Conservation (phyloP, 805 yeast species). For the Spencermartinsiella europaea region DNA sequence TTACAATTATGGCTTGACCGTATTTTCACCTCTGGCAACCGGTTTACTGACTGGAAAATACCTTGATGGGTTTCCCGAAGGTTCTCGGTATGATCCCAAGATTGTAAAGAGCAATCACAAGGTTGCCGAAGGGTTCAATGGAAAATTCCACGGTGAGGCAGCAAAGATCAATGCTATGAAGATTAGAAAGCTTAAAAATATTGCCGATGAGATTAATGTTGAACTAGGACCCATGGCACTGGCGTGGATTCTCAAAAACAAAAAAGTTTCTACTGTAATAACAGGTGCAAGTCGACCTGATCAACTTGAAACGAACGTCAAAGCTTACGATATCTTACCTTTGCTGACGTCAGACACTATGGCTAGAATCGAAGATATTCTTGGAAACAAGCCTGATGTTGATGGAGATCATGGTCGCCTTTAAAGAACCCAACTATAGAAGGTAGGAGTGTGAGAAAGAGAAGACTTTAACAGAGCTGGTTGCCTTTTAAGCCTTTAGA, state of each 20-base stretch:
- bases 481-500: too few species aligned
- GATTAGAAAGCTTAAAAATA: slow-evolving; percentile 19
- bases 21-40: slow-evolving; percentile 28
- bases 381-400: slow-evolving; percentile 26
- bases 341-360: slow-evolving; percentile 26
- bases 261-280: slow-evolving; percentile 29
- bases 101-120: slow-evolving; percentile 8
- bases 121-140: slow-evolving; percentile 11
- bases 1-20: slow-evolving; percentile 29
- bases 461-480: too few species aligned
- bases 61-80: slow-evolving; percentile 7
- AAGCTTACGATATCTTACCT: slow-evolving; percentile 27
- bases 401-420: background rate
- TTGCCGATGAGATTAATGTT: slow-evolving; percentile 28
- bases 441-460: too few species aligned
- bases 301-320: slow-evolving; percentile 27
- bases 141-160: slow-evolving; percentile 20
- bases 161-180: slow-evolving; percentile 24
- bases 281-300: slow-evolving; percentile 29
- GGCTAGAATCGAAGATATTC: slow-evolving; percentile 26
- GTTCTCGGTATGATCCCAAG: slow-evolving; percentile 11
- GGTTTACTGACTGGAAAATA: slow-evolving; percentile 30
- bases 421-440: too few species aligned
- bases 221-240: slow-evolving; percentile 29
- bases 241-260: slow-evolving; percentile 29